These are phyloP conservation scores for Syncephalastrum contaminatum DNA, from an alignment of 371 early-diverging fungal species.

Conservation along the genomic window DNA sequence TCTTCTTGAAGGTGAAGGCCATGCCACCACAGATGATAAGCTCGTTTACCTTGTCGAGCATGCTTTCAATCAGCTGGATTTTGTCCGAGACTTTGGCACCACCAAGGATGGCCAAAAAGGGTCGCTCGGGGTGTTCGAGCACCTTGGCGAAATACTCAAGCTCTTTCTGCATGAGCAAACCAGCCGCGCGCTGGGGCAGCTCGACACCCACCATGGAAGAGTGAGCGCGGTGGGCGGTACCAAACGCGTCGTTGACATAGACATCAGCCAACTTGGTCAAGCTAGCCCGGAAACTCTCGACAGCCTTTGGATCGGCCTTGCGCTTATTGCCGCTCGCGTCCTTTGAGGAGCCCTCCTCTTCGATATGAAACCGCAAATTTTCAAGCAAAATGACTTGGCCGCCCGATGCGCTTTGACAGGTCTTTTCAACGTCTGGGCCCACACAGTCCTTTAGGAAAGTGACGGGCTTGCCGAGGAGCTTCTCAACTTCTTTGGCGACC, in stretches of 20 bases:
- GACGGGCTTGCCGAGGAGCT: conserved; percentile 81
- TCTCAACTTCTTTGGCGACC: conserved; percentile 83
- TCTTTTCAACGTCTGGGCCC: conserved; percentile 83
- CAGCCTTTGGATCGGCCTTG: conserved; percentile 83
- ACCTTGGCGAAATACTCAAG: conserved; percentile 96
- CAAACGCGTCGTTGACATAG: conserved; percentile 98
- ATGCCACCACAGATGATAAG: conserved; percentile 97
- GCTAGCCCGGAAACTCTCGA: conserved; percentile 86
- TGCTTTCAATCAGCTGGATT: conserved; percentile 95
- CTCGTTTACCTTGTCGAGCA: conserved; percentile 86
- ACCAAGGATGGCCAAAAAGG: conserved; percentile 97
- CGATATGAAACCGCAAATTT: conserved; percentile 97
- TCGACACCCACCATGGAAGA: conserved; percentile 96
- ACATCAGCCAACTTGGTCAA: conserved; percentile 94
- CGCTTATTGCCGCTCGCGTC: conserved; percentile 83
- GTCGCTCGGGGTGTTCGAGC: conserved; percentile 87
- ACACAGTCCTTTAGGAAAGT: conserved; percentile 95
- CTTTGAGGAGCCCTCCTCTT: conserved; percentile 97
- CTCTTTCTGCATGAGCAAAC: conserved; percentile 98
- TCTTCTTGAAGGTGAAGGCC: conserved; percentile 98
- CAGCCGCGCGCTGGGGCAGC: conserved; percentile 88
- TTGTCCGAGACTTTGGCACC: conserved; percentile 99
- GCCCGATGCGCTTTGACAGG: conserved; percentile 69
- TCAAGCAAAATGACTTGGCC: conserved; percentile 95
- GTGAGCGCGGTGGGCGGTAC: conserved; percentile 96